Base-by-base conservation (phyloP, 169 alveolate genomes). In the Plasmodium inui region DNA sequence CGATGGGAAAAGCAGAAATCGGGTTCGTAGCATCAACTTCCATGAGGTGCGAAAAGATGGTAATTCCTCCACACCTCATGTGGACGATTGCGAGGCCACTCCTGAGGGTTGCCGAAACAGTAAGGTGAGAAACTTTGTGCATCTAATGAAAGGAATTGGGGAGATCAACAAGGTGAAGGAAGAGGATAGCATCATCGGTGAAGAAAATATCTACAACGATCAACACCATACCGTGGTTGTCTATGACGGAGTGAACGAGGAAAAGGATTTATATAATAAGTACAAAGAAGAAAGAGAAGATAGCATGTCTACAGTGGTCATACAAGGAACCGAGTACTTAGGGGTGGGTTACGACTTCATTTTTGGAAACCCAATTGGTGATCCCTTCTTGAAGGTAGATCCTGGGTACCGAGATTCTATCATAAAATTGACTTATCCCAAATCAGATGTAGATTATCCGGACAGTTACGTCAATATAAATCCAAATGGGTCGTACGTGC, bases 291-390 rank as follows among this genome's bases (percentile, higher is more conserved):
- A 79, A 19, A 41, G 39, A 53, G 85, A 89, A 34, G 73, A 78
- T 70, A 79, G 78, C 10, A 89, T 89, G 89, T 39, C 46, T 12
- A 79, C 94, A 67, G 73, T 17, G 82, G 91, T 89, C 32, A 89
- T 89, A 89, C 91, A 78, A 39, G 94, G 94, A 39, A 89, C 90
- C 86, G 98, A 96, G 71, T 97, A 96, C 78, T 84, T 97, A 28
- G 98, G 98, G n/a, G 95, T 94, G 7, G 98, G 98, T 9, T 97
- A 97, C 72, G 98, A 97, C 76, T 80, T 92, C 80, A 89, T 97
- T 10, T 95, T 92, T 79, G 98, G 98, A 9, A 97, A 97, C 73
- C 98, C 98, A 1, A 86, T 97, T 28, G 98, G 98, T 12, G 98
- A 97, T 79, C 98, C 98, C 26, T 83, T 82, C 30, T 85, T 96